A percentile compares a stretch with the other conserved stretches of the same genome.
These are phyloP conservation scores for Xylaria cubensis DNA, from an alignment of 495 filamentous ascomycete species.

Conservation along the genomic window DNA sequence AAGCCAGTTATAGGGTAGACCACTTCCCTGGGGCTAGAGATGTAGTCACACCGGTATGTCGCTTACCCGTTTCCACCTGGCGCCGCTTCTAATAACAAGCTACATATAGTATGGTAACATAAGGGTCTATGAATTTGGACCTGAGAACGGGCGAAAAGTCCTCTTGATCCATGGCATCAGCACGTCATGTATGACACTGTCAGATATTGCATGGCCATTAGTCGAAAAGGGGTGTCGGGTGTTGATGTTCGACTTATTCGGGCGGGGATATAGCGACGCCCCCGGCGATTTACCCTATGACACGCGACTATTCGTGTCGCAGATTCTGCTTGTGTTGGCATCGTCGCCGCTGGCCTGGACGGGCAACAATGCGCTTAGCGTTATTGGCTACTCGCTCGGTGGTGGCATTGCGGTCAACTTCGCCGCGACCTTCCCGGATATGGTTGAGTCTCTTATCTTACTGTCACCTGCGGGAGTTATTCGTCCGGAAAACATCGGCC, in stretches of 20 bases:
- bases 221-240: constrained; percentile 80
- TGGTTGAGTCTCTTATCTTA: constrained; percentile 74
- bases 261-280: constrained; percentile 77
- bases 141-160: constrained; percentile 78
- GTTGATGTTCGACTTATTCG: constrained; percentile 82
- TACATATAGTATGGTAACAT: constrained; percentile 73
- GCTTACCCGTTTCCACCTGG: not conserved
- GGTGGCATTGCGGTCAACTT: constrained; percentile 78
- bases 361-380: constrained; percentile 60
- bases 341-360: constrained; percentile 65
- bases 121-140: constrained; percentile 89
- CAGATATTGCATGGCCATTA: constrained; percentile 70
- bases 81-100: constrained; percentile 11
- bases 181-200: constrained; percentile 78
- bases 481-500: constrained; percentile 48
- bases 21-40: constrained; percentile 53
- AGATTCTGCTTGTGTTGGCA: constrained; percentile 73
- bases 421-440: constrained; percentile 69
- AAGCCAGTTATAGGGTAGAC: constrained; percentile 47
- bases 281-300: constrained; percentile 72
- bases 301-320: constrained; percentile 70
- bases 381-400: constrained; percentile 85
- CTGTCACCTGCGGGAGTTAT: constrained; percentile 73
- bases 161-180: constrained; percentile 86
- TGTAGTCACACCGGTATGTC: constrained; percentile 50